Evolutionary conservation across 2,329 filamentous ascomycete species (phyloP).

Genomic region (Colletotrichum noveboracense): DNA sequence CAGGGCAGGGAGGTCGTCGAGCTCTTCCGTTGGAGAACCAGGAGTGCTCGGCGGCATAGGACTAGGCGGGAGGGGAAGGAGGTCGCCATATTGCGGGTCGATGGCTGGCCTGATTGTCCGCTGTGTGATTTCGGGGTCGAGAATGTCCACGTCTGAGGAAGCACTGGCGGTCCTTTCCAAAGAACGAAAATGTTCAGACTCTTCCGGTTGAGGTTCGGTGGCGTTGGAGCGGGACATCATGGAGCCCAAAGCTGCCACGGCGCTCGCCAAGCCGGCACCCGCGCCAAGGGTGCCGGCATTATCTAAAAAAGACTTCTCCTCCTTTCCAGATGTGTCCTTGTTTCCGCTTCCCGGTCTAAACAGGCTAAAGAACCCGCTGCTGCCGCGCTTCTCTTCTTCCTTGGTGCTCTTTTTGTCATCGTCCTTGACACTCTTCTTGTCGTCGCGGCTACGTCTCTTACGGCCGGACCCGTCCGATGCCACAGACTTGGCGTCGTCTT

Average conservation of each 20-base stretch:
- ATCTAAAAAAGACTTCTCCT: constrained; percentile 68
- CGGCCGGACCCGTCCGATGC: constrained; percentile 32
- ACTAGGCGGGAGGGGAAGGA: constrained; percentile 68
- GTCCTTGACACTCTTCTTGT: constrained; percentile 41
- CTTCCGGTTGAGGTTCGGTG: constrained; percentile 47
- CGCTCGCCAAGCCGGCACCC: constrained; percentile 68
- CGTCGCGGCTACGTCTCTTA: constrained; percentile 36
- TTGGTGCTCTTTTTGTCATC: constrained; percentile 40
- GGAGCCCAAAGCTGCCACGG: constrained; percentile 46
- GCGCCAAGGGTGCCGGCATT: constrained; percentile 73
- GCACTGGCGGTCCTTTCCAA: constrained; percentile 3
- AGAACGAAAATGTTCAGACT: constrained; percentile 19
- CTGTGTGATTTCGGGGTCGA: constrained; percentile 64
- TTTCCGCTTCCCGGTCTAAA: constrained; percentile 47
- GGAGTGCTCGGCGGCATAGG: constrained; percentile 67
- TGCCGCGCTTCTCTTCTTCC: constrained; percentile 43
- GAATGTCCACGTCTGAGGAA: constrained; percentile 36
- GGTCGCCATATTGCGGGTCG: constrained; percentile 69
- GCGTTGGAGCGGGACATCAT: constrained; percentile 48
- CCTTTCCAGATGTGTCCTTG: constrained; percentile 36
- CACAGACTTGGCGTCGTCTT: constrained; percentile 54
- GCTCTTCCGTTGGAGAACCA: constrained; percentile 47
- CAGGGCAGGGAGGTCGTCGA: constrained; percentile 54
- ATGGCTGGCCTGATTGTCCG: constrained; percentile 68
- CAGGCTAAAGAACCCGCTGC: constrained; percentile 54